phyloP scores from a whole-genome alignment of 352 stramenopile genomes.

The Achlya hypogyna region DNA sequence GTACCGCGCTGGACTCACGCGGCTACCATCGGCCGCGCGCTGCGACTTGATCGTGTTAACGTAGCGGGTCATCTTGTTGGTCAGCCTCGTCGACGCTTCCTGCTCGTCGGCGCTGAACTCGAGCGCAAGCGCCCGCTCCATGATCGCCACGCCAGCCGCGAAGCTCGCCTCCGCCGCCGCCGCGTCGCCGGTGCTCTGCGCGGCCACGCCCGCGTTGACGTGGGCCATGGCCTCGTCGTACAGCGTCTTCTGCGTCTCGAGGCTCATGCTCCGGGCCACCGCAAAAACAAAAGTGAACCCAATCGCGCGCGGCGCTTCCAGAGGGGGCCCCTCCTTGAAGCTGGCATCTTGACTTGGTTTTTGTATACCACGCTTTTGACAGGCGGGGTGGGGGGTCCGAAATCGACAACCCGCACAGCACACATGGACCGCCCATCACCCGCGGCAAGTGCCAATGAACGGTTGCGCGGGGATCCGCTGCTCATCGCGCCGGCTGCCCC shows the following conservation, averaged over 20 bases:
- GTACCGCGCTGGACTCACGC: conserved; percentile 28
- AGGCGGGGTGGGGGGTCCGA: background rate
- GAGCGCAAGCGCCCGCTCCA: conserved; percentile 66
- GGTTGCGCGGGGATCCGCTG: no score
- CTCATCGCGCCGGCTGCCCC: no score
- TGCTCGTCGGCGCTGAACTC: conserved; percentile 62
- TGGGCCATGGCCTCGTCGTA: conserved; percentile 75
- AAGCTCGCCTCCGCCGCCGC: conserved; percentile 49
- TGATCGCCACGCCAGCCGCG: conserved; percentile 47
- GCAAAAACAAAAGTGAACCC: conserved; percentile 8
- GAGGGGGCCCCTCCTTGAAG: background rate
- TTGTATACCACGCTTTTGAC: background rate
- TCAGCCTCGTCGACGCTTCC: conserved; percentile 53
- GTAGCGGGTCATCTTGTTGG: conserved; percentile 83
- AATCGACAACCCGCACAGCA: background rate
- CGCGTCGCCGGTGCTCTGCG: conserved; percentile 54
- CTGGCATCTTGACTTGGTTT: background rate
- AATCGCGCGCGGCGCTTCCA: background rate
- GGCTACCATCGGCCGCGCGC: conserved; percentile 25
- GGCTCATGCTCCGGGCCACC: background rate
- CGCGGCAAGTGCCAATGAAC: no score
- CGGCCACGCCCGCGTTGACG: conserved; percentile 66
- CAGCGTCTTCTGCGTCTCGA: conserved; percentile 53
- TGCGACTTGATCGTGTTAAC: conserved; percentile 80
- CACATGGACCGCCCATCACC: no score